Conservation (phyloP, 192 early-diverging fungal species). For the Coemansia nantahalensis region DNA sequence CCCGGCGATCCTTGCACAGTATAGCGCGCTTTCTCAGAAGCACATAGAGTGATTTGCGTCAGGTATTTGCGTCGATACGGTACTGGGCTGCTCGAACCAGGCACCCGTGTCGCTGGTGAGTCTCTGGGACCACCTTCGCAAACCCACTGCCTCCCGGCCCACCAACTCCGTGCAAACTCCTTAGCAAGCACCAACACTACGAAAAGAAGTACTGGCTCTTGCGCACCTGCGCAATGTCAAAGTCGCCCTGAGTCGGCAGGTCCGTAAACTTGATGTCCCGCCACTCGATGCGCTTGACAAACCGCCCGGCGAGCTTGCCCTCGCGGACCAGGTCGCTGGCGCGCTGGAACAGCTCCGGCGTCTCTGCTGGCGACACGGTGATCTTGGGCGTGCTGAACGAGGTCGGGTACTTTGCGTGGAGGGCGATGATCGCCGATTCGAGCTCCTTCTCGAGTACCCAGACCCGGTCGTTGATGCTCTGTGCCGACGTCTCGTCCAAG, state of each 20-base stretch:
- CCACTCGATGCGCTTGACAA: conserved; percentile 45
- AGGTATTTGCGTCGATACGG: too few relatives aligned
- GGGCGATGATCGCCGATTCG: conserved; percentile 36
- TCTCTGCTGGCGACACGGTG: neutral
- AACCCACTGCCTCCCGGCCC: too few relatives aligned
- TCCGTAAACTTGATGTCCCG: conserved; percentile 65
- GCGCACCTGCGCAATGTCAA: conserved; percentile 78
- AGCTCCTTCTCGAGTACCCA: conserved; percentile 34
- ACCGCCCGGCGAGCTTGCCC: conserved; percentile 15
- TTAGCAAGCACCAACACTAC: too few relatives aligned
- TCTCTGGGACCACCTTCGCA: too few relatives aligned
- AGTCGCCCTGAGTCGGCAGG: conserved; percentile 78
- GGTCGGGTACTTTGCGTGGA: conserved; percentile 15
- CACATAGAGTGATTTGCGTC: too few relatives aligned
- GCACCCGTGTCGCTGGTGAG: neutral
- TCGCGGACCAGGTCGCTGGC: conserved; percentile 12
- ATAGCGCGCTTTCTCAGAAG: too few relatives aligned
- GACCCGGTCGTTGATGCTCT: conserved; percentile 3
- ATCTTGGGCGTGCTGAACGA: conserved; percentile 10
- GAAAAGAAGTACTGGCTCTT: conserved; percentile 92
- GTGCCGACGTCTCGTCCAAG: neutral
- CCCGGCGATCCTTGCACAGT: too few relatives aligned
- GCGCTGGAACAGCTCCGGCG: neutral
- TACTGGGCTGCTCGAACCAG: too few relatives aligned
- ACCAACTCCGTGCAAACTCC: too few relatives aligned